Evolutionary conservation across 2,329 filamentous ascomycete species (phyloP).

Genomic region (Fusarium lyarnte): DNA sequence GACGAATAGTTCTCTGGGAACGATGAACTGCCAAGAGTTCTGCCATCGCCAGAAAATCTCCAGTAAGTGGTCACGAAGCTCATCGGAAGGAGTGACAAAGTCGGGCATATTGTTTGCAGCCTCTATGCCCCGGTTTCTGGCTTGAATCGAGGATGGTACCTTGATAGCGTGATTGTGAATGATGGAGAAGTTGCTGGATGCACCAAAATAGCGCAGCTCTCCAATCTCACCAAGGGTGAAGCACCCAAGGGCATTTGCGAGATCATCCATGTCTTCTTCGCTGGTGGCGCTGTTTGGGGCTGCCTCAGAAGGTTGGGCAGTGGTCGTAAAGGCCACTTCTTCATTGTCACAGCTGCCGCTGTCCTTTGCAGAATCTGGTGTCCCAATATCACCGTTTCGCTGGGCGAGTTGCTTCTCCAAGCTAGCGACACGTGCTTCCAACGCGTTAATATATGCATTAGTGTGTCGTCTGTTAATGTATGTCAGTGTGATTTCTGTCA

Average conservation of each 20-base stretch:
- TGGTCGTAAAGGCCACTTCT: background rate
- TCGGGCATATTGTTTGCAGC: background rate
- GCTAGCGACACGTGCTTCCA: background rate
- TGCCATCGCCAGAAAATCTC: conserved; percentile 3
- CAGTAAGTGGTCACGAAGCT: background rate
- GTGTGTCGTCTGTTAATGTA: background rate
- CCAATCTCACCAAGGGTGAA: conserved; percentile 7
- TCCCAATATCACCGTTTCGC: background rate
- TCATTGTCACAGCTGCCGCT: background rate
- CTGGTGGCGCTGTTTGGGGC: background rate
- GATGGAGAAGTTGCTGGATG: conserved; percentile 14
- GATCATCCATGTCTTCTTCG: conserved; percentile 1
- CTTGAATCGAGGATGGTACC: background rate
- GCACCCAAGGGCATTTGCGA: background rate
- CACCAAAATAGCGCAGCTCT: conserved; percentile 3
- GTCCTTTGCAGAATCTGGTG: background rate
- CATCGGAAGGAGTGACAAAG: background rate
- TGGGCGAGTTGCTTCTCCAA: background rate
- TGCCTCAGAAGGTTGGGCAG: background rate
- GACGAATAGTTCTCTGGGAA: background rate
- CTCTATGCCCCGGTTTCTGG: background rate
- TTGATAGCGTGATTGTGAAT: conserved; percentile 8
- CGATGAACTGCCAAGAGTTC: conserved; percentile 8
- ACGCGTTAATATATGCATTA: conserved; percentile 5
- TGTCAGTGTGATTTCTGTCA: accelerated